Percentiles rank a stretch among this genome's conserved stretches.
phyloP scores from a whole-genome alignment of 169 alveolate genomes.

The Babesia ovis region DNA sequence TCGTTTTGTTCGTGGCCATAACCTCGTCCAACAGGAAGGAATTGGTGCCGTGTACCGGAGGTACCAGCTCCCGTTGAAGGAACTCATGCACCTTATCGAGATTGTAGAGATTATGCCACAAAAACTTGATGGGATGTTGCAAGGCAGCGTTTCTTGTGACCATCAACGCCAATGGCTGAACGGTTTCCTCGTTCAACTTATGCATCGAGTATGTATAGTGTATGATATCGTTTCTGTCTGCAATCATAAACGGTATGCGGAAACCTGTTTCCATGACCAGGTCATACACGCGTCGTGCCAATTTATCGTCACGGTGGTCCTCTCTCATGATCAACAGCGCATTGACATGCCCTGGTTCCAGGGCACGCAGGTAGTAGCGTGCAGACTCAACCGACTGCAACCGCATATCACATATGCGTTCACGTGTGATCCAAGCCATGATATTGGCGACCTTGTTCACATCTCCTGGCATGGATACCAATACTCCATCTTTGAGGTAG shows the following conservation, averaged over 20 bases:
- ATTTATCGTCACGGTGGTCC: background rate
- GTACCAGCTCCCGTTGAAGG: conserved; percentile 41
- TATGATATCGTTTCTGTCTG: conserved; percentile 12
- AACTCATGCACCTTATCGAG: conserved; percentile 17
- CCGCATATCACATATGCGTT: conserved; percentile 47
- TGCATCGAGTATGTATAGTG: conserved; percentile 1
- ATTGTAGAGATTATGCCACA: conserved; percentile 13
- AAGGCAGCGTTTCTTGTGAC: conserved; percentile 16
- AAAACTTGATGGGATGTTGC: conserved; percentile 17
- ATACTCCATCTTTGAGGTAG: conserved; percentile 44
- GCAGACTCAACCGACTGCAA: conserved; percentile 13
- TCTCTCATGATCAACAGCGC: conserved; percentile 19
- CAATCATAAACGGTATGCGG: conserved; percentile 13
- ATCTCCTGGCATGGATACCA: conserved; percentile 18
- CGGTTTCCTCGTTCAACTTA: conserved; percentile 6
- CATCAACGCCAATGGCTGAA: conserved; percentile 11
- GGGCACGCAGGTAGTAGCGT: conserved; percentile 15
- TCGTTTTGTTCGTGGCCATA: conserved; percentile 42
- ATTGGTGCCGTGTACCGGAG: conserved; percentile 55
- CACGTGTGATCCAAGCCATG: conserved; percentile 50
- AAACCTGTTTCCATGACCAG: conserved; percentile 15
- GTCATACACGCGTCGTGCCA: conserved; percentile 15
- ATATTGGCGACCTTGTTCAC: conserved; percentile 25
- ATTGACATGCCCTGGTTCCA: conserved; percentile 49
- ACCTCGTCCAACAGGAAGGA: conserved; percentile 57